Evolutionary conservation across 106 monocot genomes (phyloP), one percentile per base, ranked within the genome.

Genomic region (Iris macrosiphon): DNA sequence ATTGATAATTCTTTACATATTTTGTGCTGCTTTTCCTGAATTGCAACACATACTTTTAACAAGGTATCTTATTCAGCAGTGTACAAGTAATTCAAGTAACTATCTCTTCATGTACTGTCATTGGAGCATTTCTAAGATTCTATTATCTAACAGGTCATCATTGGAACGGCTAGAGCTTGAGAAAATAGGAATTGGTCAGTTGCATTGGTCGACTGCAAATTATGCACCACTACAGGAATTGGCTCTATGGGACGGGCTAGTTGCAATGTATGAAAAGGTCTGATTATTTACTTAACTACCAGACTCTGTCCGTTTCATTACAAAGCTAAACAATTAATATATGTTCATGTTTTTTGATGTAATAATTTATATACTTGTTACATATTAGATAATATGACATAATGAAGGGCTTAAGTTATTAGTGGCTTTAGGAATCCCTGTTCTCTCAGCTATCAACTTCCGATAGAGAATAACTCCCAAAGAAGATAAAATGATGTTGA

Each of bases 181-280:
- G 29, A 73, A 83, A 61, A 86, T 98, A 64, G 90, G 90, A 69
- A 83, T 98, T 52, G 96, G 90, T 33, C 96, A 98, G 56, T 45
- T 98, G 59, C 96, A 98, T 68, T 90, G 96, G 96, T 98, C 96
- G 35, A 98, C 96, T 44, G 82, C 90, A 66, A 98, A 98, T 42
- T 98, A 98, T 83, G 90, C 96, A 42, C 96, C 96, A 30, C 54
- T 85, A 6, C 96, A 90, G 55, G 96, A 98, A 67, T 55, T 25
- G 22, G 90, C 90, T 69, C 80, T 98, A 13, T 98, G 96, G 96
- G 90, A 87, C 75, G 96, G 96, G 26, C 66, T 98, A 57, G 96
- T 87, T 67, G 85, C 76, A 63, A 90, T 98, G 86, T 80, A 98
- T 71, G 87, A 98, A 24, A 75, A 90, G 96, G 96, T 96, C 71